Evolutionary conservation across 352 stramenopile species (phyloP).

Genomic region (Phytopythium aichiense): DNA sequence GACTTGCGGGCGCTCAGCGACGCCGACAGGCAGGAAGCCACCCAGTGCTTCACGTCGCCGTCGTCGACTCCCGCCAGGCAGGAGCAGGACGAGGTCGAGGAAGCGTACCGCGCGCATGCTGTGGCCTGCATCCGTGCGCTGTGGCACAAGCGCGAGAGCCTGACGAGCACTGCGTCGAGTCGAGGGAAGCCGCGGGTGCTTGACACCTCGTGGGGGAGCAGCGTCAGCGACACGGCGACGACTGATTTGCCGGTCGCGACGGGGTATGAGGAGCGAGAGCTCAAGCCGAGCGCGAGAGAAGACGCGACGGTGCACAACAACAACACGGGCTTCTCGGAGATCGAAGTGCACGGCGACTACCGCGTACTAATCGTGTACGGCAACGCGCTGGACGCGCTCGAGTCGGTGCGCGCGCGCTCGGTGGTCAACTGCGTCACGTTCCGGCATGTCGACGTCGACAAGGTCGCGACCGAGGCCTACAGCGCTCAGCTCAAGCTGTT

Average conservation of each 20-base stretch:
- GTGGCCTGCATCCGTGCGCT: slow-evolving; percentile 40
- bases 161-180: not conserved
- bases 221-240: slow-evolving; percentile 6
- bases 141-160: slow-evolving; percentile 21
- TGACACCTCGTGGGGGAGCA: slow-evolving; percentile 8
- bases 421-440: slow-evolving; percentile 66
- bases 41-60: slow-evolving; percentile 18
- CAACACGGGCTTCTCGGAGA: slow-evolving; percentile 58
- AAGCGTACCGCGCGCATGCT: slow-evolving; percentile 35
- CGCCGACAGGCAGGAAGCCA: slow-evolving; percentile 57
- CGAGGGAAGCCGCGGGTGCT: not conserved
- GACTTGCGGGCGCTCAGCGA: slow-evolving; percentile 80
- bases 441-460: slow-evolving; percentile 46
- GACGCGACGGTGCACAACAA: slow-evolving; percentile 46
- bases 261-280: slow-evolving; percentile 28
- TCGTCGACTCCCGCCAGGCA: slow-evolving; percentile 30
- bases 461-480: slow-evolving; percentile 29
- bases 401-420: slow-evolving; percentile 45
- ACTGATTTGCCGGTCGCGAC: slow-evolving; percentile 1
- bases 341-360: slow-evolving; percentile 69
- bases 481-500: slow-evolving; percentile 61
- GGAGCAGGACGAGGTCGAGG: slow-evolving; percentile 41
- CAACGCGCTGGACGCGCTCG: slow-evolving; percentile 57
- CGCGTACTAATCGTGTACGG: slow-evolving; percentile 67
- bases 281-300: slow-evolving; percentile 38